A percentile compares a stretch with the other conserved stretches of the same genome.
phyloP scores from a whole-genome alignment of 208 protist species.

The Trypanosoma grayi region DNA sequence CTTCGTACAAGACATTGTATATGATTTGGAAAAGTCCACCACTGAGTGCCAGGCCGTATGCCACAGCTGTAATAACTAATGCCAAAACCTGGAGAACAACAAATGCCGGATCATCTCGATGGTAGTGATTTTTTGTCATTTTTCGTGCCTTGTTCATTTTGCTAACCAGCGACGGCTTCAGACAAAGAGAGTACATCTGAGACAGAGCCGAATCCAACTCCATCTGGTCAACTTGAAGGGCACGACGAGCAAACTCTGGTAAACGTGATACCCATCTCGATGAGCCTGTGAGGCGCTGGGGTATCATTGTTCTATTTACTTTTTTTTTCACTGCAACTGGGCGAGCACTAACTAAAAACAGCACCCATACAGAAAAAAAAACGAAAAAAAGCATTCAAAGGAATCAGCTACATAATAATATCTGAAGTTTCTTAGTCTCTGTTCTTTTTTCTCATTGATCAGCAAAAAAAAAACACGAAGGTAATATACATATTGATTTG shows the following conservation, averaged over 20 bases:
- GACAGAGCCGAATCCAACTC: slow-evolving; percentile 89
- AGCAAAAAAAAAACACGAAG: not conserved
- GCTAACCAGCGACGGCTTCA: slow-evolving; percentile 76
- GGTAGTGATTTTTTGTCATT: slow-evolving; percentile 97
- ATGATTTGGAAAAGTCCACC: slow-evolving; percentile 22
- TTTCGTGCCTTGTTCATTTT: slow-evolving; percentile 87
- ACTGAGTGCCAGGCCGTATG: slow-evolving; percentile 43
- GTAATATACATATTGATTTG: not conserved
- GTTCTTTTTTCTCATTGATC: not conserved
- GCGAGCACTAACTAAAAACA: too few relatives aligned
- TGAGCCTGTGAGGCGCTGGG: slow-evolving; percentile 17
- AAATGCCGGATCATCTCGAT: slow-evolving; percentile 96
- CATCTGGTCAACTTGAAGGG: slow-evolving; percentile 90
- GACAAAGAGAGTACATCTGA: slow-evolving; percentile 88
- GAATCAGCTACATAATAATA: not conserved
- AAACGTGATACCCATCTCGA: slow-evolving; percentile 70
- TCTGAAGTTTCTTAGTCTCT: too few relatives aligned
- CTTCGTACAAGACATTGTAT: slow-evolving; percentile 49
- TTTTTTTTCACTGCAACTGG: too few relatives aligned
- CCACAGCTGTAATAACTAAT: slow-evolving; percentile 56
- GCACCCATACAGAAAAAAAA: slow-evolving; percentile 1
- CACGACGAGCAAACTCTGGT: slow-evolving; percentile 72
- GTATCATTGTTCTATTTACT: too few relatives aligned
- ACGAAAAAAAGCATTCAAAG: slow-evolving; percentile 12
- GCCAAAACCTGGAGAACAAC: slow-evolving; percentile 91